Percentiles rank a stretch among this genome's conserved stretches.
Conservation (phyloP, 805 yeast species). For the Cyberlindnera maritima region DNA sequence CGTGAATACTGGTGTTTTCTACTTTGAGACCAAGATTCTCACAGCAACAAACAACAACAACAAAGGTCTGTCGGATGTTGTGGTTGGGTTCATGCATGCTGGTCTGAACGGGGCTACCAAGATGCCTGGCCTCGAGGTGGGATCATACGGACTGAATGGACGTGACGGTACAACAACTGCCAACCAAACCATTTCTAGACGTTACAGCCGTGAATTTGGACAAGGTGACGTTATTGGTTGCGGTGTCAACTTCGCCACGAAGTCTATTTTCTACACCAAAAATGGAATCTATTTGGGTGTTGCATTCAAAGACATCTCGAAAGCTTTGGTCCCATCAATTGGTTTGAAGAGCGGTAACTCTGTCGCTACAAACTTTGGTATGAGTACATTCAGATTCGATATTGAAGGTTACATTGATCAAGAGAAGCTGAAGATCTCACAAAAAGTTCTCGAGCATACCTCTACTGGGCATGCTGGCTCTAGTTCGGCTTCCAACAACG, state of each 20-base stretch:
- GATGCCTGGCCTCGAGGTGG: constrained; percentile 45
- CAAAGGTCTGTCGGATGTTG: constrained; percentile 31
- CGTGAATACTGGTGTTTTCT: constrained; percentile 43
- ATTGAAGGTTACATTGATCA: constrained; percentile 50
- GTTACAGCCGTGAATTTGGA: constrained; percentile 46
- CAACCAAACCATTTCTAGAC: constrained; percentile 37
- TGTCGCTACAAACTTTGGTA: constrained; percentile 39
- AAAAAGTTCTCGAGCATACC: constrained; percentile 17
- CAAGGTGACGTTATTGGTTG: constrained; percentile 73
- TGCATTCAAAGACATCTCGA: constrained; percentile 46
- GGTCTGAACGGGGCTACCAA: constrained; percentile 29
- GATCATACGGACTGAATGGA: constrained; percentile 53
- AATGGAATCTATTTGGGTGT: constrained; percentile 68
- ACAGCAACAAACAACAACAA: constrained; percentile 34
- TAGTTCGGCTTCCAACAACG: not conserved
- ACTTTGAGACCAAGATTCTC: constrained; percentile 45
- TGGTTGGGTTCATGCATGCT: constrained; percentile 44
- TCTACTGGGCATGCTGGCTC: not conserved
- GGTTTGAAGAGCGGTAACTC: constrained; percentile 38
- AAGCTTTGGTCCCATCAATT: constrained; percentile 44
- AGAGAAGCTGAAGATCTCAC: constrained; percentile 39
- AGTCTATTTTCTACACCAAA: constrained; percentile 70
- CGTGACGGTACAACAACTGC: constrained; percentile 44
- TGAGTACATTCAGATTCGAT: constrained; percentile 59
- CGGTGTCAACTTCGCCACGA: constrained; percentile 69